phyloP scores from a whole-genome alignment of 768 basidiomycete genomes.

The Rubroboletus satanas region DNA sequence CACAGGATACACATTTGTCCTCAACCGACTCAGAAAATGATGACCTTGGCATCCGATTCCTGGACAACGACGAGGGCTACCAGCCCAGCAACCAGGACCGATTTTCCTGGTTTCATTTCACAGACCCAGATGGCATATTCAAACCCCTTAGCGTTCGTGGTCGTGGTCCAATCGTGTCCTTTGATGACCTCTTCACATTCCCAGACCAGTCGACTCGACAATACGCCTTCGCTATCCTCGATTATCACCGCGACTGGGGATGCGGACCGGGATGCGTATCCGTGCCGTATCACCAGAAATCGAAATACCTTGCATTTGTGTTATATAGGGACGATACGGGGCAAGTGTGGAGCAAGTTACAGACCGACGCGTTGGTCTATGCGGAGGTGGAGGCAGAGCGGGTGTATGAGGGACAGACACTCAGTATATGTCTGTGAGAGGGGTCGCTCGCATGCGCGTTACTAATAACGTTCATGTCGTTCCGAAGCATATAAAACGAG shows the following conservation, averaged over 20 bases:
- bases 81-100: not conserved
- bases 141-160: conserved; percentile 1
- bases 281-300: not conserved
- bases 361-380: conserved; percentile 1
- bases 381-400: not conserved
- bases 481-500: too few species aligned
- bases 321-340: conserved; percentile 2
- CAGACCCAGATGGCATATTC: not conserved
- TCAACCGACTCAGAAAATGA: not conserved
- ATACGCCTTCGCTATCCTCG: conserved; percentile 6
- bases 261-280: conserved; percentile 2
- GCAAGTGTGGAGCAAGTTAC: conserved; percentile 1
- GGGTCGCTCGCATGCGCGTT: not conserved
- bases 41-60: not conserved
- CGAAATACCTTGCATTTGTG: conserved; percentile 6
- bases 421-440: conserved; percentile 1
- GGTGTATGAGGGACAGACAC: not conserved
- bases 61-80: not conserved
- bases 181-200: not conserved
- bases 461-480: too few species aligned
- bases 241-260: conserved; percentile 7
- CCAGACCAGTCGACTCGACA: not conserved
- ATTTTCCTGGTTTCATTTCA: conserved; percentile 6
- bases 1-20: not conserved
- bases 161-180: not conserved